Percentiles rank a stretch among this genome's conserved stretches.
phyloP scores from a whole-genome alignment of 2,329 filamentous ascomycete genomes.

The Aspergillus bombycis region DNA sequence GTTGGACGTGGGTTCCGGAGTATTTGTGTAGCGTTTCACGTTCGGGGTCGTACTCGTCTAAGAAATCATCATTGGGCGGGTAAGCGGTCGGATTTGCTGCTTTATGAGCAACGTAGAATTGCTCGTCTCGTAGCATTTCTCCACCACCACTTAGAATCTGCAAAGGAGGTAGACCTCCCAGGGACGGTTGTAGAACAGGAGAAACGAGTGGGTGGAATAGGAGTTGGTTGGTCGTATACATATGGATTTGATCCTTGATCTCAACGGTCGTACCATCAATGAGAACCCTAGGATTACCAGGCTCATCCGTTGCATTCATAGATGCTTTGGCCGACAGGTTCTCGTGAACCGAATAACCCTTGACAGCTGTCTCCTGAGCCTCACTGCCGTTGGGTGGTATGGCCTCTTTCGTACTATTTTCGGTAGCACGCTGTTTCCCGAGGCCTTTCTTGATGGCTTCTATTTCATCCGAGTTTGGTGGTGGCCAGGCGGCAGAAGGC shows the following conservation, averaged over 20 bases:
- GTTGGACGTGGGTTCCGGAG: conserved; percentile 83
- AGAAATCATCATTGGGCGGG: conserved; percentile 64
- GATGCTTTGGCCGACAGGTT: conserved; percentile 18
- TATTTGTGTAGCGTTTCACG: conserved; percentile 63
- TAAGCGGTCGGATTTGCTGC: conserved; percentile 82
- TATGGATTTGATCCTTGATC: conserved; percentile 90
- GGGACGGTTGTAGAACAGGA: conserved; percentile 80
- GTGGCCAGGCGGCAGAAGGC: conserved; percentile 89
- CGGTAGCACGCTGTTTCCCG: conserved; percentile 45
- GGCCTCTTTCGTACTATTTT: conserved; percentile 25
- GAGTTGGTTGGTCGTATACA: conserved; percentile 82
- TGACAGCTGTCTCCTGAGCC: conserved; percentile 37
- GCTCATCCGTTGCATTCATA: conserved; percentile 10
- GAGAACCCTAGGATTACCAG: conserved; percentile 62
- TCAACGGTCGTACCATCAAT: conserved; percentile 72
- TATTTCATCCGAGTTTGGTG: conserved; percentile 78
- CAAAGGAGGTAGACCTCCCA: conserved; percentile 87
- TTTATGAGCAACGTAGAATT: conserved; percentile 94
- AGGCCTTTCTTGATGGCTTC: conserved; percentile 50
- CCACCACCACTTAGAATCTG: conserved; percentile 86
- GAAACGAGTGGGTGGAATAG: conserved; percentile 88
- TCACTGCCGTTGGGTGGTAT: conserved; percentile 22
- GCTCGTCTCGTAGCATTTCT: conserved; percentile 88
- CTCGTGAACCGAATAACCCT: conserved; percentile 32
- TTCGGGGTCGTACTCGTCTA: conserved; percentile 65